These are phyloP conservation scores for Pseudofabraea citricarpa DNA, from an alignment of 2,329 filamentous ascomycete species.

Conservation along the genomic window DNA sequence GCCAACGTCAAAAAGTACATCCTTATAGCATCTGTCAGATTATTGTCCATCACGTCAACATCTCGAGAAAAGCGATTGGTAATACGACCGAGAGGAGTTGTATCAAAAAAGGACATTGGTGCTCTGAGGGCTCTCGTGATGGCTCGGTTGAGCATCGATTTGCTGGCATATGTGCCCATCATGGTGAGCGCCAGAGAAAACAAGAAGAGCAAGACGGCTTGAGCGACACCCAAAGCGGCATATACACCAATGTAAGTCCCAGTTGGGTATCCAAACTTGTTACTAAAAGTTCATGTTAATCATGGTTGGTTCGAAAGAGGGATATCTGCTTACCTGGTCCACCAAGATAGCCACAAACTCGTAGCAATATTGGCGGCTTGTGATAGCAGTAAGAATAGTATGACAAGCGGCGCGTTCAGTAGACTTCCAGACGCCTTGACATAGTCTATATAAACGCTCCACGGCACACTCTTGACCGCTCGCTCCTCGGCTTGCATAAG, in stretches of 20 bases:
- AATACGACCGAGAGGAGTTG: slow-evolving; percentile 63
- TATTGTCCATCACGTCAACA: slow-evolving; percentile 93
- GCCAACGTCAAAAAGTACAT: slow-evolving; percentile 84
- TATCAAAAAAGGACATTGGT: slow-evolving; percentile 68
- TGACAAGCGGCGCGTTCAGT: slow-evolving; percentile 47
- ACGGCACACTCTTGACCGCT: slow-evolving; percentile 54
- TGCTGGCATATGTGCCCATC: slow-evolving; percentile 47
- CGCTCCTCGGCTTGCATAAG: slow-evolving; percentile 70
- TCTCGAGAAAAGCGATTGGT: slow-evolving; percentile 92
- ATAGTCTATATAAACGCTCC: slow-evolving; percentile 58
- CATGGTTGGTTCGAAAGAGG: no score
- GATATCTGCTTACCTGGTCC: slow-evolving; percentile 67
- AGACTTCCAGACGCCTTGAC: slow-evolving; percentile 53
- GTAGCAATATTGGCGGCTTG: slow-evolving; percentile 82
- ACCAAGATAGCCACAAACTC: slow-evolving; percentile 86
- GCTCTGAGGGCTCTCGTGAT: slow-evolving; percentile 57
- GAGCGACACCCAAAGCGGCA: slow-evolving; percentile 48
- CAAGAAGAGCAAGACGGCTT: slow-evolving; percentile 53
- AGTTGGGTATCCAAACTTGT: slow-evolving; percentile 29
- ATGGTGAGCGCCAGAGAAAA: slow-evolving; percentile 57
- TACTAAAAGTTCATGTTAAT: slow-evolving; percentile 47
- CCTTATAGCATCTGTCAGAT: slow-evolving; percentile 75
- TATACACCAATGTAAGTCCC: slow-evolving; percentile 53
- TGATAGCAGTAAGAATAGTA: slow-evolving; percentile 48
- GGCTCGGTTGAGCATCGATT: slow-evolving; percentile 57